These are phyloP conservation scores for Marasmius oreades DNA, from an alignment of 1,284 basidiomycete species.

Conservation along the genomic window DNA sequence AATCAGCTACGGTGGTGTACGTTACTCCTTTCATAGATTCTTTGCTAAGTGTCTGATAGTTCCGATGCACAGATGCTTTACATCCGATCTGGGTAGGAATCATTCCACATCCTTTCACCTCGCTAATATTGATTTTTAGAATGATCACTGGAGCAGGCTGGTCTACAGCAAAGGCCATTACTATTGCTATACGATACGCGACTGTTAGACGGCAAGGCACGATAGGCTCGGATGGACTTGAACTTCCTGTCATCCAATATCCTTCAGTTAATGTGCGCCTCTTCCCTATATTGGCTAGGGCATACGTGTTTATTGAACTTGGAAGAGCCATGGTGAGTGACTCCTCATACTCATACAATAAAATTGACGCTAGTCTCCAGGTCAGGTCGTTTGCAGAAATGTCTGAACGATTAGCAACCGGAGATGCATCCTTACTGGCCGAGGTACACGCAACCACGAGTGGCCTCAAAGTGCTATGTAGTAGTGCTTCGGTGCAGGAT, in stretches of 20 bases:
- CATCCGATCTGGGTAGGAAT: constrained; percentile 54
- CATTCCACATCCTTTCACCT: background rate
- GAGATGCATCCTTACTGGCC: constrained; percentile 57
- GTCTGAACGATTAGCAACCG: constrained; percentile 45
- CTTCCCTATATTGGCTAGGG: background rate
- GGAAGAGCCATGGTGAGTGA: constrained; percentile 57
- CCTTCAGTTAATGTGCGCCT: background rate
- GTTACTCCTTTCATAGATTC: constrained; percentile 22
- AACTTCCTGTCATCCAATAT: background rate
- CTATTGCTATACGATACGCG: constrained; percentile 72
- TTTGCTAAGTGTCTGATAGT: constrained; percentile 4
- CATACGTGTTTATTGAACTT: constrained; percentile 57
- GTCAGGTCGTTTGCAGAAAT: constrained; percentile 46
- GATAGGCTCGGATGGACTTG: constrained; percentile 23
- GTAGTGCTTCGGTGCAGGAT: constrained; percentile 51
- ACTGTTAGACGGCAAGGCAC: constrained; percentile 71
- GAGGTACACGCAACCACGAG: constrained; percentile 73
- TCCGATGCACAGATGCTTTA: constrained; percentile 61
- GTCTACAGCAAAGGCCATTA: constrained; percentile 58
- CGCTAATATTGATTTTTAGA: constrained; percentile 25
- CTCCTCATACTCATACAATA: background rate
- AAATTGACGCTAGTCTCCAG: constrained; percentile 27
- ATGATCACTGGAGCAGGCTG: constrained; percentile 63
- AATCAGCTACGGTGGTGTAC: constrained; percentile 73
- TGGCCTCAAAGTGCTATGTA: constrained; percentile 65